A percentile compares a stretch with the other conserved stretches of the same genome.
phyloP scores from a whole-genome alignment of 495 filamentous ascomycete genomes.

The Tuber indicum region DNA sequence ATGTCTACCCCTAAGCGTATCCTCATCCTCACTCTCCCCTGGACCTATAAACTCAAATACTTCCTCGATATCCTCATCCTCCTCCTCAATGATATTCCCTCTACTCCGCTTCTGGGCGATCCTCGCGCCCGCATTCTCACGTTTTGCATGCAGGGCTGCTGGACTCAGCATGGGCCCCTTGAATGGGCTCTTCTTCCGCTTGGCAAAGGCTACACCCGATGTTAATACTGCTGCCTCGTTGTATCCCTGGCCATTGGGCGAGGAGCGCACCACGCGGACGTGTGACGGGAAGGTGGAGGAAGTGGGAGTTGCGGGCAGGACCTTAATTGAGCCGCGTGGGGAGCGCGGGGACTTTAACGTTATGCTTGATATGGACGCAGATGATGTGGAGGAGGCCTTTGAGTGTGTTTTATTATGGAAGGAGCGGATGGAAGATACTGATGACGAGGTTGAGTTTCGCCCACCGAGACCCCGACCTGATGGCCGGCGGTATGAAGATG shows the following conservation, averaged over 20 bases:
- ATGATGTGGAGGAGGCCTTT: conserved; percentile 89
- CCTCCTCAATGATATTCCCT: conserved; percentile 75
- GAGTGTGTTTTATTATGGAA: conserved; percentile 90
- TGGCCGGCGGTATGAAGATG: conserved; percentile 66
- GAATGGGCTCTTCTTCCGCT: conserved; percentile 79
- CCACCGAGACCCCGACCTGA: conserved; percentile 71
- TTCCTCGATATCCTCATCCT: conserved; percentile 69
- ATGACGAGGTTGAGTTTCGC: conserved; percentile 92
- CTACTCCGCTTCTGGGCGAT: conserved; percentile 54
- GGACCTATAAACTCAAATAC: conserved; percentile 40
- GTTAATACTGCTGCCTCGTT: conserved; percentile 44
- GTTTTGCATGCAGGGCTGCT: conserved; percentile 42
- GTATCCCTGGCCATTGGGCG: conserved; percentile 45
- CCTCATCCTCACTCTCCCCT: conserved; percentile 43
- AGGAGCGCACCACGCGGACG: conserved; percentile 66
- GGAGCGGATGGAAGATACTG: conserved; percentile 83
- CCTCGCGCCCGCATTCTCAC: conserved; percentile 52
- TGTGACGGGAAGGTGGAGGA: conserved; percentile 72
- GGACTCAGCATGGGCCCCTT: conserved; percentile 68
- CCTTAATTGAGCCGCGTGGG: conserved; percentile 86
- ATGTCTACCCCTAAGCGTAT: conserved; percentile 43
- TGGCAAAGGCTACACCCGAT: conserved; percentile 75
- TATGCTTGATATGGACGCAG: conserved; percentile 61
- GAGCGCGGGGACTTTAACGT: conserved; percentile 58
- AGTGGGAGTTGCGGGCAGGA: conserved; percentile 86